Base-by-base conservation (phyloP, 2,329 filamentous ascomycete species). In the Exophiala oligosperma region DNA sequence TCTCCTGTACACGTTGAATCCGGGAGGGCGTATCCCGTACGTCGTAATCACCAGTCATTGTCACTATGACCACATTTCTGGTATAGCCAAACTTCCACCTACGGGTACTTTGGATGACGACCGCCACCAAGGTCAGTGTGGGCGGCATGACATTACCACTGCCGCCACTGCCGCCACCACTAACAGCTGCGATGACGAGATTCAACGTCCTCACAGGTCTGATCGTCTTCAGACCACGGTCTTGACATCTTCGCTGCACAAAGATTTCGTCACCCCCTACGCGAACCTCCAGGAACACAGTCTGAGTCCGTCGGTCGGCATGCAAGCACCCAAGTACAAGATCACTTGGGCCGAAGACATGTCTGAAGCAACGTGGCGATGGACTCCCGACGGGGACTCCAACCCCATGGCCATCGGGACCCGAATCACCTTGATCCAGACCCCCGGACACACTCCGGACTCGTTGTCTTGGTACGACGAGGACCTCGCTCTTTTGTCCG, bases 21-120 rank as follows among this genome's bases (percentile, higher is more conserved):
- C 64, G 14, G 47, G 47, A 14, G 56, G 57, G 44, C 51, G 23
- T 21, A 53, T 57, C 7, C 63, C 64, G 17, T 66, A 66, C 48
- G 51, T 64, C 2, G 54, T 65, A 17, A 54, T 65, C 35, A 59
- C 61, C 2, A 65, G 61, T 2, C 63, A 66, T 43, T 66, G 64
- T 28, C 64, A 66, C 35, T 65, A 65, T 37, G 12, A 73, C 63
- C 24, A 74, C 69, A 60, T 80, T 76, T 43, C 64, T 48, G 68
- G 66, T 21, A 54, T 71, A 59, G 43, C 63, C 54, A 60, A 64
- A 26, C 49, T 66, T 23, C 56, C 56, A 7, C 43, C 54, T 4
- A 48, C 49, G 3, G 32, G 53, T n/a, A 17, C 17, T 17, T 17
- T 17, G 29, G 24, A 26, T 24, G 17, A 48, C 2, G 12, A n/a